A percentile compares a stretch with the other conserved stretches of the same genome.
Conservation (phyloP, 1,284 basidiomycete genomes). For the Peniophora sp. region DNA sequence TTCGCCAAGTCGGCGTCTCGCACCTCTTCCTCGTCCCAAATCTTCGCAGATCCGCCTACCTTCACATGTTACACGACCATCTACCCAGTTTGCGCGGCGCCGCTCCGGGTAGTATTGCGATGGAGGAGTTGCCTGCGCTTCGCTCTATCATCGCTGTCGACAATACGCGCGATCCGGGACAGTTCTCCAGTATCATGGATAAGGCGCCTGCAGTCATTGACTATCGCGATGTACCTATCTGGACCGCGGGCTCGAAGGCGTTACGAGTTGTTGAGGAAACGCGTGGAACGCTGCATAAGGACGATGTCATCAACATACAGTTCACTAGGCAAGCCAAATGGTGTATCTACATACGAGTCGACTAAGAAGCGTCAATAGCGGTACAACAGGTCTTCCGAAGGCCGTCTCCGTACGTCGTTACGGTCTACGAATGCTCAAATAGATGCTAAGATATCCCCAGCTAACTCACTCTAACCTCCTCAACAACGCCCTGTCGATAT, state of each 20-base stretch:
- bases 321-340: conserved; percentile 75
- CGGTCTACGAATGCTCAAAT: not conserved
- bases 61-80: conserved; percentile 47
- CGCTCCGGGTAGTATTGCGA: conserved; percentile 49
- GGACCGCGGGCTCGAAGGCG: conserved; percentile 45
- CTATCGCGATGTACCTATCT: conserved; percentile 60
- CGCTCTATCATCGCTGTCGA: conserved; percentile 64
- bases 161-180: conserved; percentile 36
- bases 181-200: conserved; percentile 32
- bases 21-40: conserved; percentile 69
- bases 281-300: conserved; percentile 33
- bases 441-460: conserved; percentile 25
- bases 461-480: conserved; percentile 72
- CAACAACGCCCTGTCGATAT: conserved; percentile 72
- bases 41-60: conserved; percentile 58
- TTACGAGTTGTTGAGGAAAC: conserved; percentile 31
- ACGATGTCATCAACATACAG: conserved; percentile 76
- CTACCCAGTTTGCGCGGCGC: conserved; percentile 52
- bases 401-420: conserved; percentile 57
- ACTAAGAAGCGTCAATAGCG: conserved; percentile 31
- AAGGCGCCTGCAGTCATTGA: conserved; percentile 47
- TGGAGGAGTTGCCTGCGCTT: conserved; percentile 54
- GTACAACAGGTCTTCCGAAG: conserved; percentile 74
- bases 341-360: conserved; percentile 1
- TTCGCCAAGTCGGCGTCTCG: conserved; percentile 62